Conservation (phyloP, 257 asterid genomes). For the Buddleja alternifolia region DNA sequence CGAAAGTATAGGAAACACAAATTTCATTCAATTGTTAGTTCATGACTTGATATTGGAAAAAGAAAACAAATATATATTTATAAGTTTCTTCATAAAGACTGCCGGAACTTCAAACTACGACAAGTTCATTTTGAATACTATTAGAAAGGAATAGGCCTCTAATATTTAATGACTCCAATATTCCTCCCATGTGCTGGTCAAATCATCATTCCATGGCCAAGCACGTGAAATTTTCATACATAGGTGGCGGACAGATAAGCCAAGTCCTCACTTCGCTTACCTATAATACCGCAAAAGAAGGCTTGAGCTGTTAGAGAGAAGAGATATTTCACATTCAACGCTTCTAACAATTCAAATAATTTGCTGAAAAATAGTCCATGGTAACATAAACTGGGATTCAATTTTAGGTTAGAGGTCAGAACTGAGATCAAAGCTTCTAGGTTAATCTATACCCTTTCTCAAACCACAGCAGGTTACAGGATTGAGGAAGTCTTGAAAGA, state of each 20-base stretch:
- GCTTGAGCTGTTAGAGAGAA: not conserved
- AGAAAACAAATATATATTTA: not conserved
- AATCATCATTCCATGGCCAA: constrained; percentile 13
- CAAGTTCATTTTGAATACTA: constrained; percentile 7
- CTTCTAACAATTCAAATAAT: not conserved
- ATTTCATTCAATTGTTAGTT: not conserved
- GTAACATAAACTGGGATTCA: not conserved
- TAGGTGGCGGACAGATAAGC: not conserved
- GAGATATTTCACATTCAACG: not conserved
- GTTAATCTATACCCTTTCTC: not conserved
- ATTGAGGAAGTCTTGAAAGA: not conserved
- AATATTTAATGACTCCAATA: constrained; percentile 16
- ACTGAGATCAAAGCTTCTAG: not conserved
- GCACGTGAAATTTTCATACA: not conserved
- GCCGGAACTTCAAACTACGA: not conserved
- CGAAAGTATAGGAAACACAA: not conserved
- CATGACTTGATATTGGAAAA: not conserved
- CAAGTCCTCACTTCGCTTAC: not conserved
- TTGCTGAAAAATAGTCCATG: not conserved
- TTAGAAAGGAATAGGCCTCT: constrained; percentile 18
- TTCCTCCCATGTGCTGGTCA: constrained; percentile 1
- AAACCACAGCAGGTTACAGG: not conserved
- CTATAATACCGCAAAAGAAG: not conserved
- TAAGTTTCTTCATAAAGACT: constrained; percentile 6
- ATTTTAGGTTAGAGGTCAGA: not conserved